A percentile compares a stretch with the other conserved stretches of the same genome.
Conservation (phyloP, 495 filamentous ascomycete species). For the Monascus purpureus region DNA sequence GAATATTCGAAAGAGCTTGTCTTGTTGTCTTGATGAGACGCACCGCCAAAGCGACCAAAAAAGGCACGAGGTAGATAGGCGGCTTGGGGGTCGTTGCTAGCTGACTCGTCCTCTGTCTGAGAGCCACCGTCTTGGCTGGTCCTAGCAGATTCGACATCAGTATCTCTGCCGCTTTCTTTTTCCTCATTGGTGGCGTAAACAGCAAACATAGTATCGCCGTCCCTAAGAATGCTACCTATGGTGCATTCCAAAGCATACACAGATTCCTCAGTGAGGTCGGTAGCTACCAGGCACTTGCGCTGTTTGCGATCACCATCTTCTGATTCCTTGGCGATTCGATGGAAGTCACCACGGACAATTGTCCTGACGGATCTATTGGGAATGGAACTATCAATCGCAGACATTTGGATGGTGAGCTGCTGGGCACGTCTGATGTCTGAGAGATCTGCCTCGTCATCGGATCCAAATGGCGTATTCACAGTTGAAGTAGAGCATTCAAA, state of each 20-base stretch:
- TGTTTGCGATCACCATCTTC: constrained; percentile 59
- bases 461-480: constrained; percentile 63
- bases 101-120: constrained; percentile 30
- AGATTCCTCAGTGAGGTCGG: constrained; percentile 84
- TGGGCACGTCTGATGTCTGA: constrained; percentile 78
- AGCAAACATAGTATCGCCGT: constrained; percentile 85
- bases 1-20: constrained; percentile 27
- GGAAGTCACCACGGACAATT: constrained; percentile 77
- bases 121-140: constrained; percentile 58
- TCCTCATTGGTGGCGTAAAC: constrained; percentile 90
- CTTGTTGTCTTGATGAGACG: not conserved
- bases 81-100: constrained; percentile 13
- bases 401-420: constrained; percentile 63
- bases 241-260: constrained; percentile 94
- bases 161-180: constrained; percentile 27
- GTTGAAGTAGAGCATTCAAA: constrained; percentile 59
- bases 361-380: constrained; percentile 75
- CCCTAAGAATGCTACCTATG: constrained; percentile 85
- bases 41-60: constrained; percentile 16
- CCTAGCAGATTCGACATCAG: constrained; percentile 40
- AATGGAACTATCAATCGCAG: constrained; percentile 56
- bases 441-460: constrained; percentile 75
- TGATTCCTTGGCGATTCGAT: constrained; percentile 55
- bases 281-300: constrained; percentile 83
- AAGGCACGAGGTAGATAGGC: constrained; percentile 19